Conservation (phyloP, 768 basidiomycete species). For the Termitomyces sp. region DNA sequence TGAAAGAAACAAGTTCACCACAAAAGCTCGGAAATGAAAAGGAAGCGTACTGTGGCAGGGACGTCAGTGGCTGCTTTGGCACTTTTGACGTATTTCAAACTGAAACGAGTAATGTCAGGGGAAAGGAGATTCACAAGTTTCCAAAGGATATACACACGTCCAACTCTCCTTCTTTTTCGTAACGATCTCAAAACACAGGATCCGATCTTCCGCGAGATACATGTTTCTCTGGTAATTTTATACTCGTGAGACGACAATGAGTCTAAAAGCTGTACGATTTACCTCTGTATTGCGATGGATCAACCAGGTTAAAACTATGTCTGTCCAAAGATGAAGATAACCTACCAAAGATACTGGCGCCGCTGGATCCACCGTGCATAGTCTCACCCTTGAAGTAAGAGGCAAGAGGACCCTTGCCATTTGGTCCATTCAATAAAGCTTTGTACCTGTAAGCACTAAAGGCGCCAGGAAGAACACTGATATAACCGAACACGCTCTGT, state of each 20-base stretch:
- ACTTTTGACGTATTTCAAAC: slow-evolving; percentile 84
- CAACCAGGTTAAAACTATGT: not conserved
- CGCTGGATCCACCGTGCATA: slow-evolving; percentile 60
- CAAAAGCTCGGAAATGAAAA: not conserved
- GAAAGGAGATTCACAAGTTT: slow-evolving; percentile 6
- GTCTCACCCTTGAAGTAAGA: slow-evolving; percentile 93
- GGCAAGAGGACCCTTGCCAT: slow-evolving; percentile 85
- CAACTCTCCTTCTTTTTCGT: slow-evolving; percentile 83
- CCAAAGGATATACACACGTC: slow-evolving; percentile 49
- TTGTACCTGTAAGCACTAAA: slow-evolving; percentile 91
- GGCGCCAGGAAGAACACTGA: slow-evolving; percentile 85
- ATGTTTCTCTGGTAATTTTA: slow-evolving; percentile 62
- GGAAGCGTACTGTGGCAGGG: slow-evolving; percentile 57
- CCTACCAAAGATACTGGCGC: slow-evolving; percentile 64
- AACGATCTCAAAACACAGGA: slow-evolving; percentile 90
- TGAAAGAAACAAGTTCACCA: not conserved
- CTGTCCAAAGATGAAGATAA: not conserved
- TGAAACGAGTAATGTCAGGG: slow-evolving; percentile 19
- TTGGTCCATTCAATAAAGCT: slow-evolving; percentile 78
- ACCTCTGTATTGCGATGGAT: slow-evolving; percentile 11
- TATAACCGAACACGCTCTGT: slow-evolving; percentile 80
- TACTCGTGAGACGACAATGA: slow-evolving; percentile 11
- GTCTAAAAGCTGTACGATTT: not conserved
- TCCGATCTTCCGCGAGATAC: slow-evolving; percentile 89
- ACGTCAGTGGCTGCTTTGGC: slow-evolving; percentile 97